Base-by-base conservation (phyloP, 805 yeast species). In the Wickerhamiella sorbophila region DNA sequence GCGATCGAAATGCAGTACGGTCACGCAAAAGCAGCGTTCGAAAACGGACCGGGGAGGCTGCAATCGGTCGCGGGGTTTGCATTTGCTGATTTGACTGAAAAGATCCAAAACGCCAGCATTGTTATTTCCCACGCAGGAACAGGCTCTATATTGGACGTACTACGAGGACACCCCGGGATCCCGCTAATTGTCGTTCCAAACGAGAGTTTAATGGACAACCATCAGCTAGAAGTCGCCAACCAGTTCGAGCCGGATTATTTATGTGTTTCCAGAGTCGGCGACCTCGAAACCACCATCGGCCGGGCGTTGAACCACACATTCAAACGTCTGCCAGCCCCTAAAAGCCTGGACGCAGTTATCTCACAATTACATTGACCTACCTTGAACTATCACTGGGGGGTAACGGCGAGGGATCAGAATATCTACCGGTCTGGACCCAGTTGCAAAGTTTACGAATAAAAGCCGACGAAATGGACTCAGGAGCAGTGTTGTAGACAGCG, bases 91-190 rank as follows among this genome's bases (percentile, higher is more conserved):
- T 62, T 74, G 20, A 53, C 51, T 2, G 52, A 58, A 0, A 65
- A 67, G 44, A 71, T 84, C 2, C 37, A 50, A 0, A 31, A 54
- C 1, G 65, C 77, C 1, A 74, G 75, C 39, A 50, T 84, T 34
- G 82, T 88, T 9, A 69, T 91, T 10, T 77, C 95, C 0, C 97
- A 91, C 57, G 96, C 94, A 0, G 80, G 81, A 1, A 84, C 97
- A 0, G 98, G 98, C 2, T 83, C 95, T 0, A 81, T 88, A 5
- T 58, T 91, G 21, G 98, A 88, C 53, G 69, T 82, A 0, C 59
- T 85, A 31, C 66, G 91, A 54, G 44, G 59, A 14, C 41, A 60
- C 1, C 36, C 39, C 8, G 32, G 36, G 3, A 77, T 74, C 53
- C 73, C 70, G 19, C 61, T 85, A 43, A 62, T 87, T 1, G 86